Conservation (phyloP, 1,284 basidiomycete genomes). For the Puccinia triticina region DNA sequence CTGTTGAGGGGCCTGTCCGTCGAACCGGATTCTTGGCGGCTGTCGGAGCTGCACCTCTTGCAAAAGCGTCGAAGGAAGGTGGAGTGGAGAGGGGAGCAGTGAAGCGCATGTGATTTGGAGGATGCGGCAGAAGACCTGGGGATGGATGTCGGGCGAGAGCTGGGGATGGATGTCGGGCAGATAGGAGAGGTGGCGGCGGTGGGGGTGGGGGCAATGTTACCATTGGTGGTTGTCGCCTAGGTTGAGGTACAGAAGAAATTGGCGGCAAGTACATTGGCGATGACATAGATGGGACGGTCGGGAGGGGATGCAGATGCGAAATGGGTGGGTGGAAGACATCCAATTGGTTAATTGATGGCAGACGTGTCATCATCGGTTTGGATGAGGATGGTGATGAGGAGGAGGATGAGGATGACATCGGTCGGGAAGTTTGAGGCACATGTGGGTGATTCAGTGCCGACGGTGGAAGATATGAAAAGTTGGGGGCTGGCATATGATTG, state of each 20-base stretch:
- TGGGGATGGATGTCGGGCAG: conserved; percentile 11
- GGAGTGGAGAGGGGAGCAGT: conserved; percentile 45
- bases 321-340: conserved; percentile 41
- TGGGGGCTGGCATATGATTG: conserved; percentile 9
- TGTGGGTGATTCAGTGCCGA: conserved; percentile 9
- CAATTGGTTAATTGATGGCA: conserved; percentile 49
- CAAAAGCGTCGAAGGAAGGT: conserved; percentile 50
- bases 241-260: conserved; percentile 30
- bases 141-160: conserved; percentile 24
- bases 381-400: conserved; percentile 35
- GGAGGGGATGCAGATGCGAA: conserved; percentile 41
- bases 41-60: conserved; percentile 36
- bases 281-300: conserved; percentile 20
- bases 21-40: conserved; percentile 16
- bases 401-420: conserved; percentile 49
- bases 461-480: conserved; percentile 40
- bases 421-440: conserved; percentile 34
- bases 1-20: not conserved
- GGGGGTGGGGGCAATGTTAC: conserved; percentile 5
- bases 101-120: conserved; percentile 34
- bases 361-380: conserved; percentile 42
- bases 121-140: conserved; percentile 18
- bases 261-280: conserved; percentile 37
- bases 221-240: conserved; percentile 18
- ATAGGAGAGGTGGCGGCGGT: conserved; percentile 22